Percentiles rank a stretch among this genome's conserved stretches.
Conservation (phyloP, 148 eudicot genomes). For the Simmondsia chinensis region DNA sequence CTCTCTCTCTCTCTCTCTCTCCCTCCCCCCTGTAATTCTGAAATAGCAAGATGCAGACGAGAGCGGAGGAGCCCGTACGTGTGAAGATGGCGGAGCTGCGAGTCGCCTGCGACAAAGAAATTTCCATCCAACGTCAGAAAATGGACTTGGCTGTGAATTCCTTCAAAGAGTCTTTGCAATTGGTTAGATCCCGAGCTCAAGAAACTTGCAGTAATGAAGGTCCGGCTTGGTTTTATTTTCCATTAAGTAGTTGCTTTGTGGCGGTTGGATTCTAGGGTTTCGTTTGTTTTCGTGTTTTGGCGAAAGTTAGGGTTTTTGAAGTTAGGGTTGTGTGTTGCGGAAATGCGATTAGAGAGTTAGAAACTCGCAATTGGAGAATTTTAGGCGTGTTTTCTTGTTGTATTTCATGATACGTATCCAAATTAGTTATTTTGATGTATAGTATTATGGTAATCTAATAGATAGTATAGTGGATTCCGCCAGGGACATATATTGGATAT, state of each 20-base stretch:
- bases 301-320: not conserved
- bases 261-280: slow-evolving; percentile 1
- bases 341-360: not conserved
- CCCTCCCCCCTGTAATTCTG: not conserved
- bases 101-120: slow-evolving; percentile 38
- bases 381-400: no score
- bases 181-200: slow-evolving; percentile 22
- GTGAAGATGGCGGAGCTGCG: slow-evolving; percentile 44
- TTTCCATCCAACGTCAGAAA: slow-evolving; percentile 34
- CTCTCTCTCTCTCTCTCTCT: not conserved
- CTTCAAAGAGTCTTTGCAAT: slow-evolving; percentile 28
- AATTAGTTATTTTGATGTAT: no score
- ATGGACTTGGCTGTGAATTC: slow-evolving; percentile 14
- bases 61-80: slow-evolving; percentile 13
- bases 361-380: not conserved
- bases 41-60: slow-evolving; percentile 5
- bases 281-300: not conserved
- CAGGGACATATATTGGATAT: no score
- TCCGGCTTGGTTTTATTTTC: not conserved
- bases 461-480: no score
- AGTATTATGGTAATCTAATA: no score
- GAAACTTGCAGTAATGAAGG: slow-evolving; percentile 41
- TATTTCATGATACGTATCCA: no score
- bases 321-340: not conserved
- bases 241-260: not conserved